Evolutionary conservation across 225 moss, liverwort and hornwort species (phyloP).

Genomic region (Lunularia cruciata): DNA sequence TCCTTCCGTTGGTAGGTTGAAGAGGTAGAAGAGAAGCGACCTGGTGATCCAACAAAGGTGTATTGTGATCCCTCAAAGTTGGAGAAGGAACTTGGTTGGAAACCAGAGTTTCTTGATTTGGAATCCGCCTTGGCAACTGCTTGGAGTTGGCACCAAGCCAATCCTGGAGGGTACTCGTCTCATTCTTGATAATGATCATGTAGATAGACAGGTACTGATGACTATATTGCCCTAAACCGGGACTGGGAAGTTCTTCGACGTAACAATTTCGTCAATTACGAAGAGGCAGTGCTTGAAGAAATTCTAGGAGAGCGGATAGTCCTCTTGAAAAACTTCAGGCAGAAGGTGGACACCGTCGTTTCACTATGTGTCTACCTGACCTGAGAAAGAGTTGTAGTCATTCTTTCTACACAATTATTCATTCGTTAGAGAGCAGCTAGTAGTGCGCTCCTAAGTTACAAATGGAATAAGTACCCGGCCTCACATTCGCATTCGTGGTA

Average conservation of each 20-base stretch:
- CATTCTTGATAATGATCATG: not conserved
- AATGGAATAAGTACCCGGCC: constrained; percentile 16
- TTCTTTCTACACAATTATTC: constrained; percentile 20
- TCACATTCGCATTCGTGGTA: not conserved
- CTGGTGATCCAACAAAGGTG: constrained; percentile 28
- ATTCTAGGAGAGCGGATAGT: not conserved
- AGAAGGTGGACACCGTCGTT: constrained; percentile 14
- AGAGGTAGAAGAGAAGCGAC: constrained; percentile 8
- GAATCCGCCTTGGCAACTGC: constrained; percentile 30
- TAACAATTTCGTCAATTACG: not conserved
- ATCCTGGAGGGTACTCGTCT: constrained; percentile 26
- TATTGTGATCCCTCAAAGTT: constrained; percentile 32
- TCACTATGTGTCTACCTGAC: constrained; percentile 8
- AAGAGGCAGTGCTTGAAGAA: not conserved
- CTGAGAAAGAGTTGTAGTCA: constrained; percentile 21
- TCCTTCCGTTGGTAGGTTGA: constrained; percentile 11
- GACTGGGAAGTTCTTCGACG: not conserved
- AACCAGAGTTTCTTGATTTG: constrained; percentile 22
- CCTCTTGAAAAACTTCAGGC: not conserved
- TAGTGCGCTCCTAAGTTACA: constrained; percentile 18
- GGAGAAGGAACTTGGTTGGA: constrained; percentile 31
- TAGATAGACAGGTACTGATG: constrained; percentile 6
- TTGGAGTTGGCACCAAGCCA: constrained; percentile 35
- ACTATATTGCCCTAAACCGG: not conserved
- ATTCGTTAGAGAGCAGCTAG: constrained; percentile 20